phyloP scores from a whole-genome alignment of 169 alveolate genomes.

The Plasmodium inui region DNA sequence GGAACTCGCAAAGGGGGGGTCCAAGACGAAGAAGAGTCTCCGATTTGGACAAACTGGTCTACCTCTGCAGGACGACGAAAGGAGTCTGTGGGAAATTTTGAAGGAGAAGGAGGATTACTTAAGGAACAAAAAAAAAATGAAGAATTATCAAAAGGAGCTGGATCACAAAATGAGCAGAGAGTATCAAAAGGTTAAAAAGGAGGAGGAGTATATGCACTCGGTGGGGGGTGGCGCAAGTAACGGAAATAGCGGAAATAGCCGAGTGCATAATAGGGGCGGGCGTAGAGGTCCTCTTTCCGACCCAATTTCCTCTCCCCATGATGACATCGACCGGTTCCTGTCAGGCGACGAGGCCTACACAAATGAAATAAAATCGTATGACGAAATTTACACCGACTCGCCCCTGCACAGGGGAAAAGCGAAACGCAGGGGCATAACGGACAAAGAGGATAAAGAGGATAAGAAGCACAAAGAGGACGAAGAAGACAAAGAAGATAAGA shows the following conservation, averaged over 20 bases:
- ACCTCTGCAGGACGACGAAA: slow-evolving; percentile 13
- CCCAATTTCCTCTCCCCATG: not conserved
- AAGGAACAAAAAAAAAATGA: slow-evolving; percentile 36
- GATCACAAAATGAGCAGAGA: slow-evolving; percentile 35
- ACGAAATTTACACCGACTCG: slow-evolving; percentile 27
- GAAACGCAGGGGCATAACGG: not conserved
- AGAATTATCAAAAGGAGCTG: slow-evolving; percentile 36
- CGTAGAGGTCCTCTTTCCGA: not conserved
- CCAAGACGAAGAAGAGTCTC: not conserved
- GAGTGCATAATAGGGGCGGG: not conserved
- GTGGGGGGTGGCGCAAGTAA: not conserved
- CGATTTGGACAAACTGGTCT: slow-evolving; percentile 12
- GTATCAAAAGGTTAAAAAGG: slow-evolving; percentile 49
- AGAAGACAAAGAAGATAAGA: no score
- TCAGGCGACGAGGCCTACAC: slow-evolving; percentile 15
- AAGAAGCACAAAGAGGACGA: no score
- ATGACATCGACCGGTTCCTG: slow-evolving; percentile 53
- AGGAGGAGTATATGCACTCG: slow-evolving; percentile 16
- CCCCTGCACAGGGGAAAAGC: not conserved
- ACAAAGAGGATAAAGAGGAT: not conserved
- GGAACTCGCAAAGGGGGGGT: not conserved
- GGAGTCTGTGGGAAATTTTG: slow-evolving; percentile 64
- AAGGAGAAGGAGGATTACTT: slow-evolving; percentile 64
- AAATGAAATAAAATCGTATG: slow-evolving; percentile 61
- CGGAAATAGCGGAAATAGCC: not conserved